Conservation (phyloP, 352 stramenopile genomes). For the Phytopythium sindhum region DNA sequence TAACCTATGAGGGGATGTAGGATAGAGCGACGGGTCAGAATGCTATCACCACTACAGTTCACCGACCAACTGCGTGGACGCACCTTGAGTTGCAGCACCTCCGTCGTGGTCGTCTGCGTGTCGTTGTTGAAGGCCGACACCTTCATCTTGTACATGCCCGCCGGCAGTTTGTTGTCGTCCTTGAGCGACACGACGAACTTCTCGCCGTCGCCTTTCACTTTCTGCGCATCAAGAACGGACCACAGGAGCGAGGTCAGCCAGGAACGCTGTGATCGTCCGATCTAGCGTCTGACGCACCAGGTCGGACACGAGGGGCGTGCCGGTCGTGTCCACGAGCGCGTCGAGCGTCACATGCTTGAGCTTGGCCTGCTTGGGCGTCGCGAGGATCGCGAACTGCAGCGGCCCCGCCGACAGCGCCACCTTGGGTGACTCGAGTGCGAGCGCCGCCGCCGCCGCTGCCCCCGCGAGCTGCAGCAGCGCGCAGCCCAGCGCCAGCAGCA, state of each 20-base stretch:
- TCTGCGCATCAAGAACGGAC: constrained; percentile 21
- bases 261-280: background rate
- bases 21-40: background rate
- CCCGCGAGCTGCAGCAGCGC: constrained; percentile 25
- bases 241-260: background rate
- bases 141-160: constrained; percentile 84
- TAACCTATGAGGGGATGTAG: constrained; percentile 25
- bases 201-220: constrained; percentile 55
- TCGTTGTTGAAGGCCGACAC: constrained; percentile 39
- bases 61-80: background rate
- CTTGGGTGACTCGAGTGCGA: constrained; percentile 40
- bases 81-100: constrained; percentile 71
- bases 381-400: constrained; percentile 48
- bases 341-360: constrained; percentile 60
- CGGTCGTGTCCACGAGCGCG: constrained; percentile 66
- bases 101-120: constrained; percentile 41
- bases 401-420: constrained; percentile 36
- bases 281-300: constrained; percentile 37
- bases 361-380: constrained; percentile 51
- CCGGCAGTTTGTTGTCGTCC: constrained; percentile 38
- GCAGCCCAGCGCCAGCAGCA: constrained; percentile 20
- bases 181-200: constrained; percentile 51
- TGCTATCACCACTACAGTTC: background rate
- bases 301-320: constrained; percentile 47
- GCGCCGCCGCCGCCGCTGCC: constrained; percentile 23